phyloP scores from a whole-genome alignment of 345 rosid species.

The Nephelium lappaceum region DNA sequence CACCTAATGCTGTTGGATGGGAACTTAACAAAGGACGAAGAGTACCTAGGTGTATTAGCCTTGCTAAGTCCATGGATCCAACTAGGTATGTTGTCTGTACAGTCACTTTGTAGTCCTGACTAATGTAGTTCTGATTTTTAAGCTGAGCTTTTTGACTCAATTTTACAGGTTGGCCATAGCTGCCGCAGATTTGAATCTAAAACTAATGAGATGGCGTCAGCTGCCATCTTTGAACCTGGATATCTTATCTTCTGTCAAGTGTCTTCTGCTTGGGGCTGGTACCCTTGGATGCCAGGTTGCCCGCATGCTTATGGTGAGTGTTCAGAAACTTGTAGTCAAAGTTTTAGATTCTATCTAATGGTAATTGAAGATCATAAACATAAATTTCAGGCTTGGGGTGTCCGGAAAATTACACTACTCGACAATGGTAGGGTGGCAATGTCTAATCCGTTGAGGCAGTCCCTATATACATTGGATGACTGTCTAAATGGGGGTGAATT shows the following conservation, averaged over 20 bases:
- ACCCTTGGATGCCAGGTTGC: constrained; percentile 98
- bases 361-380: constrained; percentile 25
- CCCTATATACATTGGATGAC: constrained; percentile 86
- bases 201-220: constrained; percentile 97
- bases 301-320: constrained; percentile 86
- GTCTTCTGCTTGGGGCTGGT: constrained; percentile 98
- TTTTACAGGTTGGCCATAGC: constrained; percentile 77
- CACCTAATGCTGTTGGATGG: constrained; percentile 90
- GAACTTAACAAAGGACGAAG: constrained; percentile 71
- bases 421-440: constrained; percentile 93
- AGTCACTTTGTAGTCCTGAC: constrained; percentile 12
- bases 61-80: constrained; percentile 95
- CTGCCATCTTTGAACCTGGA: constrained; percentile 85
- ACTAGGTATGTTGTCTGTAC: constrained; percentile 45
- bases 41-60: constrained; percentile 66
- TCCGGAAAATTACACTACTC: constrained; percentile 81
- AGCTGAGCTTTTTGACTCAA: constrained; percentile 14
- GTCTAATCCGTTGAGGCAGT: constrained; percentile 98
- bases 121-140: constrained; percentile 12
- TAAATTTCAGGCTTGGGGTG: constrained; percentile 81
- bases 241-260: constrained; percentile 65
- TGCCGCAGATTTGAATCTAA: constrained; percentile 93
- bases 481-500: constrained; percentile 82
- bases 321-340: background rate
- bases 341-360: constrained; percentile 5